A percentile compares a stretch with the other conserved stretches of the same genome.
Evolutionary conservation across 139 green algal genomes (phyloP).

Genomic region (Zygnema cylindricum): DNA sequence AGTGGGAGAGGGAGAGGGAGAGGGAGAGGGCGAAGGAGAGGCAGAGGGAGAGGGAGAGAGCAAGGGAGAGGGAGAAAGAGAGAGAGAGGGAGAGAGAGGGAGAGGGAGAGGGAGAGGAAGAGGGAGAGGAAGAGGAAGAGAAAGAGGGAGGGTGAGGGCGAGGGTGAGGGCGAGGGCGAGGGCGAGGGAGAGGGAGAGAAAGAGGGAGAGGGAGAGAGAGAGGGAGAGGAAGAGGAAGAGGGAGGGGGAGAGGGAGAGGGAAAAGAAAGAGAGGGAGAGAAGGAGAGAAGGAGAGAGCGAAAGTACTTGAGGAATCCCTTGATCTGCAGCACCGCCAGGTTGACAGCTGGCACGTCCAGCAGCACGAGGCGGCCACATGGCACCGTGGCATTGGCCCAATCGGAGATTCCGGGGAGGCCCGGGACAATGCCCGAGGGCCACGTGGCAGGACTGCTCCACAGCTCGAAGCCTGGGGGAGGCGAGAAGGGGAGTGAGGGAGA

Average conservation of each 20-base stretch:
- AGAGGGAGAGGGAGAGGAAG: background rate
- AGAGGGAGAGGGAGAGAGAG: background rate
- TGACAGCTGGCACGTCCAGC: no score
- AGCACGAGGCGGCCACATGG: no score
- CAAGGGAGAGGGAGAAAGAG: background rate
- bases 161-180: background rate
- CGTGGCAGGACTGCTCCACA: no score
- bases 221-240: background rate
- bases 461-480: no score
- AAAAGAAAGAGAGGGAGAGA: background rate
- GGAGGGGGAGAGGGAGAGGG: background rate
- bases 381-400: no score
- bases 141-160: background rate
- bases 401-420: no score
- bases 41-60: no score
- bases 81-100: background rate
- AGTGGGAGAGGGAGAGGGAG: no score
- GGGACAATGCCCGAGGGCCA: no score
- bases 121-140: background rate
- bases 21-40: no score
- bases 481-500: background rate
- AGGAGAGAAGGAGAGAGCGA: slow-evolving; percentile 3
- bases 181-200: background rate
- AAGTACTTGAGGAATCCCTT: no score
- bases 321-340: no score